Percentiles rank a stretch among this genome's conserved stretches.
Conservation (phyloP, 345 rosid species). For the Orychophragmus violaceus region DNA sequence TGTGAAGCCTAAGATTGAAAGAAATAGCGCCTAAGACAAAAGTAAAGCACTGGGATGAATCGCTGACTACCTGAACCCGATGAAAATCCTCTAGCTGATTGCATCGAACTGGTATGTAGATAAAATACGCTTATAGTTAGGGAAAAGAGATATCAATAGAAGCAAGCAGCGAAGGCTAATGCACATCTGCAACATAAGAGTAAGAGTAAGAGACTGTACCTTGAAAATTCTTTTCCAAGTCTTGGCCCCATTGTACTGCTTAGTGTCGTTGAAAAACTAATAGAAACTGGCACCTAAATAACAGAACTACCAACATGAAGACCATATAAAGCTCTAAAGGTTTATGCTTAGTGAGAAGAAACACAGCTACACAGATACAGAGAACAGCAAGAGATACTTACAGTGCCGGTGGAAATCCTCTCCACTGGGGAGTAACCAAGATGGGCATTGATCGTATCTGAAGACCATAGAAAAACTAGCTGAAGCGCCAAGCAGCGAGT, state of each 20-base stretch:
- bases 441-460: slow-evolving; percentile 43
- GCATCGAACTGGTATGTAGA: slow-evolving; percentile 38
- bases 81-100: slow-evolving; percentile 58
- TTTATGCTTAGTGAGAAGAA: background rate
- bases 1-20: background rate
- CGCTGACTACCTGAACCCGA: slow-evolving; percentile 57
- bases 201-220: slow-evolving; percentile 27
- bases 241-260: slow-evolving; percentile 32
- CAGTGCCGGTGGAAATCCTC: slow-evolving; percentile 33
- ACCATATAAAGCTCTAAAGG: background rate
- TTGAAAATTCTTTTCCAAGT: slow-evolving; percentile 24
- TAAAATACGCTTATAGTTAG: background rate
- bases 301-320: background rate
- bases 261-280: slow-evolving; percentile 31
- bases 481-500: slow-evolving; percentile 14
- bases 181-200: background rate
- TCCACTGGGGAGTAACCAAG: slow-evolving; percentile 32
- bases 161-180: background rate
- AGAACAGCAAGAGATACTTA: slow-evolving; percentile 32
- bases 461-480: slow-evolving; percentile 16
- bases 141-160: background rate
- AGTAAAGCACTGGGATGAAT: background rate
- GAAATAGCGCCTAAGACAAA: background rate
- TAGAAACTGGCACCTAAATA: slow-evolving; percentile 37
- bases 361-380: background rate